Evolutionary conservation across 805 yeast genomes (phyloP).

Genomic region (Cyberlindnera galapagoensis): DNA sequence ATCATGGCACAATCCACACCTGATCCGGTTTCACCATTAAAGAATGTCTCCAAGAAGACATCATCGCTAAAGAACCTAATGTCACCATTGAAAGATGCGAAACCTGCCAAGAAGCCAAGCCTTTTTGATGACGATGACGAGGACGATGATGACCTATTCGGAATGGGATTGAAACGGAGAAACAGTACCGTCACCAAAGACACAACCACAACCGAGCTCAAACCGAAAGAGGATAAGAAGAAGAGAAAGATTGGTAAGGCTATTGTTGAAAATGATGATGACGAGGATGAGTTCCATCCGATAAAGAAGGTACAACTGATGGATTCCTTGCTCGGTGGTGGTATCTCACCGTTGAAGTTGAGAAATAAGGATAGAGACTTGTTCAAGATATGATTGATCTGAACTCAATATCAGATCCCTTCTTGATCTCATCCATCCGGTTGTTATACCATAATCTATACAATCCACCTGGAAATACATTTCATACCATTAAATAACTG

Average conservation of each 20-base stretch:
- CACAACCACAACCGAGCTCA: background rate
- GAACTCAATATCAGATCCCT: too few relatives aligned
- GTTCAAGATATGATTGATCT: slow-evolving; percentile 16
- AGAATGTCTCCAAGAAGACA: background rate
- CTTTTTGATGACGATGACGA: slow-evolving; percentile 24
- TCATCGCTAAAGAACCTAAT: slow-evolving; percentile 2
- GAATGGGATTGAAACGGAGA: slow-evolving; percentile 6
- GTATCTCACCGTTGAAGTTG: slow-evolving; percentile 23
- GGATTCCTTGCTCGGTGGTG: slow-evolving; percentile 21
- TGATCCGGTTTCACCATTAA: too few relatives aligned
- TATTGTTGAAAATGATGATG: slow-evolving; percentile 15
- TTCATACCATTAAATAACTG: too few relatives aligned
- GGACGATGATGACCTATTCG: slow-evolving; percentile 23
- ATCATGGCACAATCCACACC: slow-evolving; percentile 24
- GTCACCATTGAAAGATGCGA: slow-evolving; percentile 19
- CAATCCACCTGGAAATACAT: too few relatives aligned
- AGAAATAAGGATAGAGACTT: slow-evolving; percentile 22
- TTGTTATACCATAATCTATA: too few relatives aligned
- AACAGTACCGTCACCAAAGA: background rate
- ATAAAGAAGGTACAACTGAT: slow-evolving; percentile 21
- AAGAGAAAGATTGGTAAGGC: slow-evolving; percentile 18
- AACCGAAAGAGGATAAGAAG: slow-evolving; percentile 9
- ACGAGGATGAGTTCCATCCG: slow-evolving; percentile 14
- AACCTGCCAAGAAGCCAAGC: slow-evolving; percentile 14
- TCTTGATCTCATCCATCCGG: too few relatives aligned